A percentile compares a stretch with the other conserved stretches of the same genome.
These are phyloP conservation scores for Chenopodium quinoa DNA, from an alignment of 148 eudicot genomes.

Conservation along the genomic window DNA sequence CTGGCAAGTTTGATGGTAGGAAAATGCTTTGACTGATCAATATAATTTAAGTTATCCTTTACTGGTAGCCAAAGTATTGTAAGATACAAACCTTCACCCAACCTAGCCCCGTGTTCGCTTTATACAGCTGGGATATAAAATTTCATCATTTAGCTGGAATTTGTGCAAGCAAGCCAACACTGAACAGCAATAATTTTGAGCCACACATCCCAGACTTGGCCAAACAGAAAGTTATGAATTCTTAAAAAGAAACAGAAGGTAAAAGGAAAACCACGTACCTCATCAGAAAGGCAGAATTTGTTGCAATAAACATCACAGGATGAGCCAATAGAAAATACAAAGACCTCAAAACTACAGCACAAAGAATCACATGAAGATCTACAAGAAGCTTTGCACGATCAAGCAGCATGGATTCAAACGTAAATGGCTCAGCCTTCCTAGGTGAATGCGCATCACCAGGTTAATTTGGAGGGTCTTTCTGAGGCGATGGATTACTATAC, in stretches of 20 bases:
- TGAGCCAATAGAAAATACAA: slow-evolving; percentile 15
- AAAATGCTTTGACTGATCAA: neutral
- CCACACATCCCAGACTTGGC: neutral
- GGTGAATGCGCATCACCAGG: neutral
- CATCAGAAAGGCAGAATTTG: slow-evolving; percentile 2
- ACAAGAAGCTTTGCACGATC: slow-evolving; percentile 8
- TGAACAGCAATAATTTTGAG: neutral
- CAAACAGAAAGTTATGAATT: neutral
- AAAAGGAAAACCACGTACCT: slow-evolving; percentile 14
- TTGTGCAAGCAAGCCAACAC: too few species aligned
- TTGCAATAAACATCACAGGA: slow-evolving; percentile 9
- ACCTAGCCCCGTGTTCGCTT: neutral
- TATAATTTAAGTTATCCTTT: neutral
- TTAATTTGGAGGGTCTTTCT: slow-evolving; percentile 25
- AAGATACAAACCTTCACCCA: neutral
- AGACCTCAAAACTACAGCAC: neutral
- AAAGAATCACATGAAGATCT: slow-evolving; percentile 13
- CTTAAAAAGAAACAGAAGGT: neutral
- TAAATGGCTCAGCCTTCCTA: neutral
- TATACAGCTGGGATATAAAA: neutral
- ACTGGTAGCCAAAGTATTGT: neutral
- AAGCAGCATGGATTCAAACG: slow-evolving; percentile 10
- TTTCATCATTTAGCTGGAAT: neutral
- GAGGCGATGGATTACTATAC: slow-evolving; percentile 26
- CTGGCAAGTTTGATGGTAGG: neutral